Evolutionary conservation across 768 basidiomycete genomes (phyloP).

Genomic region (Podaxis sp.): DNA sequence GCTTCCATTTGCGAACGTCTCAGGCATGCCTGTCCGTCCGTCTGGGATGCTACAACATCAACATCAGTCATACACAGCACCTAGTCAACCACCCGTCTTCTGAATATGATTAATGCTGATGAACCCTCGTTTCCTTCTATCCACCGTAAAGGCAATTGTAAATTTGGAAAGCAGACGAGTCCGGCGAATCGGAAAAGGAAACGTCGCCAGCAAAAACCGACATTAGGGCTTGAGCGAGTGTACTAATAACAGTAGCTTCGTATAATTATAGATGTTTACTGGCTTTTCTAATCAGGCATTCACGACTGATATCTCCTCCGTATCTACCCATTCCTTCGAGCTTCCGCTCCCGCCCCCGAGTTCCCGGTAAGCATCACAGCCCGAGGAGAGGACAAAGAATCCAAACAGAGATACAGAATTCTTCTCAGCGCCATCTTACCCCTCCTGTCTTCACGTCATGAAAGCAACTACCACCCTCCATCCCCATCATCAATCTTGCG

Average conservation of each 20-base stretch:
- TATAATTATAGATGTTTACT: slow-evolving; percentile 6
- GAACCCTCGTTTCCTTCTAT: slow-evolving; percentile 1
- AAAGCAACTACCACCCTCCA: neutral
- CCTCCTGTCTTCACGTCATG: slow-evolving; percentile 13
- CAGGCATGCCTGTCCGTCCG: slow-evolving; percentile 1
- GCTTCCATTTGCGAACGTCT: neutral
- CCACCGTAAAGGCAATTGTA: slow-evolving; percentile 4
- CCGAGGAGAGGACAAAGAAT: slow-evolving; percentile 6
- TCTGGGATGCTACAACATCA: slow-evolving; percentile 6
- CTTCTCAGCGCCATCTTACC: neutral
- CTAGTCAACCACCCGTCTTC: slow-evolving; percentile 2
- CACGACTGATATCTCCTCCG: slow-evolving; percentile 11
- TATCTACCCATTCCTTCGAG: slow-evolving; percentile 8
- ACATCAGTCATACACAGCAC: slow-evolving; percentile 5
- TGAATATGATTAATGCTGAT: slow-evolving; percentile 13
- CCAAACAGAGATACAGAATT: neutral
- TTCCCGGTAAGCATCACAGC: slow-evolving; percentile 9
- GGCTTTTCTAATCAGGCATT: slow-evolving; percentile 6
- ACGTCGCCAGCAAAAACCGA: slow-evolving; percentile 1
- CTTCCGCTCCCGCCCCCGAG: slow-evolving; percentile 7
- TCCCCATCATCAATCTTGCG: slow-evolving; percentile 10
- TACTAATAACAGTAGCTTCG: neutral
- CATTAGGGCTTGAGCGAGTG: slow-evolving; percentile 2
- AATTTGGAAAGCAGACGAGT: neutral
- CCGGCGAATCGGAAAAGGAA: slow-evolving; percentile 10